phyloP scores from a whole-genome alignment of 1,284 basidiomycete species.

The Erythrobasidium hasegawianum region DNA sequence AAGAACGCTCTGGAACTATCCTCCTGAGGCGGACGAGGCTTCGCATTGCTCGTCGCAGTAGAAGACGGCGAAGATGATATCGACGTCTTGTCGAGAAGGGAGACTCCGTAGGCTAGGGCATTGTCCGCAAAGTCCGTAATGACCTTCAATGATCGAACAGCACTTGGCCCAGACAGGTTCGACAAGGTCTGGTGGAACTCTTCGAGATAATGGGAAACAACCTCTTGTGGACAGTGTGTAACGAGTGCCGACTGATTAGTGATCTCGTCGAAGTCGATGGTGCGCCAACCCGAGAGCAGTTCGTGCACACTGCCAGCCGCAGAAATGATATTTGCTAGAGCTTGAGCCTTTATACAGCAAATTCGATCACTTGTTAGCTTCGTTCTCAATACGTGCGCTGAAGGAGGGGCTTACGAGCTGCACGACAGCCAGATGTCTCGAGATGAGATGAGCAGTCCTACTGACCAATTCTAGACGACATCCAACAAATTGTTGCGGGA shows the following conservation, averaged over 20 bases:
- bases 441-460: conserved; percentile 16
- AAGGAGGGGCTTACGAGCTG: conserved; percentile 23
- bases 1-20: conserved; percentile 11
- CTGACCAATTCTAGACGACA: conserved; percentile 24
- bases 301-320: not conserved
- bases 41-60: not conserved
- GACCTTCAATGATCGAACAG: not conserved
- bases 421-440: conserved; percentile 9
- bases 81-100: conserved; percentile 26
- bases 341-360: conserved; percentile 11
- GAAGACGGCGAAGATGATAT: conserved; percentile 5
- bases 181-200: not conserved
- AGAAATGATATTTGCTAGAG: conserved; percentile 3
- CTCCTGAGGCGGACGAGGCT: not conserved
- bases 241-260: conserved; percentile 28
- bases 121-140: conserved; percentile 17
- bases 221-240: conserved; percentile 14
- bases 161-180: not conserved
- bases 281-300: conserved; percentile 7
- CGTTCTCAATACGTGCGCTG: too few relatives aligned
- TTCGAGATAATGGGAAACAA: conserved; percentile 11
- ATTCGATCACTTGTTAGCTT: not conserved
- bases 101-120: conserved; percentile 32
- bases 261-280: conserved; percentile 27
- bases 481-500: conserved; percentile 11